A percentile compares a stretch with the other conserved stretches of the same genome.
Evolutionary conservation across 208 protist species (phyloP).

Genomic region (Trichomonas vaginalis): DNA sequence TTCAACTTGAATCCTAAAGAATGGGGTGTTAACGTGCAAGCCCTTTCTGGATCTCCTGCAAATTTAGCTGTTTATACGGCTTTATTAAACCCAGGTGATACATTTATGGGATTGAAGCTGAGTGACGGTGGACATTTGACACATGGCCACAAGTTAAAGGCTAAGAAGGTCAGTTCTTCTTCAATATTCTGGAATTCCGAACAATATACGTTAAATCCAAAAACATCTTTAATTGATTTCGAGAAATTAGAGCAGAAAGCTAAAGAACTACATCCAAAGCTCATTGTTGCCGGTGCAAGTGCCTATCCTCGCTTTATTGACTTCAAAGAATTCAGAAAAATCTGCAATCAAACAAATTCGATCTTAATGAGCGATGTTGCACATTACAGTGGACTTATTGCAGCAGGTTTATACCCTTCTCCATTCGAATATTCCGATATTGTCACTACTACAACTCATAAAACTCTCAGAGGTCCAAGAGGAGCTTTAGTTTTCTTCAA

Average conservation of each 20-base stretch:
- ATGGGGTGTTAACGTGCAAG: slow-evolving; percentile 98
- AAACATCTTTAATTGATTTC: slow-evolving; percentile 83
- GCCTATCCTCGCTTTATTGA: slow-evolving; percentile 89
- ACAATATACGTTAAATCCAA: slow-evolving; percentile 69
- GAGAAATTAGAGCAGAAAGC: slow-evolving; percentile 39
- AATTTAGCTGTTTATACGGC: slow-evolving; percentile 91
- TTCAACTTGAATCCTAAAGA: slow-evolving; percentile 67
- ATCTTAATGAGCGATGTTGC: slow-evolving; percentile 92
- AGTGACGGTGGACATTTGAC: slow-evolving; percentile 70
- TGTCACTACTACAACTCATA: slow-evolving; percentile 99
- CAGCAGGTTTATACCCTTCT: slow-evolving; percentile 18
- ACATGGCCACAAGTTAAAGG: slow-evolving; percentile 87
- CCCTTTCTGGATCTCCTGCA: slow-evolving; percentile 85
- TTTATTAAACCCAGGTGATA: slow-evolving; percentile 78
- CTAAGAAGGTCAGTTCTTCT: slow-evolving; percentile 78
- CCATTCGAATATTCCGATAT: slow-evolving; percentile 88
- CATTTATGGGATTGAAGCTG: slow-evolving; percentile 77
- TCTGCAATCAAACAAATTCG: slow-evolving; percentile 60
- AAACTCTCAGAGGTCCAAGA: slow-evolving; percentile 68
- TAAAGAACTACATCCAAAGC: slow-evolving; percentile 68
- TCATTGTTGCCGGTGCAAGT: slow-evolving; percentile 71
- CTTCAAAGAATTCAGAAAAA: slow-evolving; percentile 56
- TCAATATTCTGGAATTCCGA: slow-evolving; percentile 91
- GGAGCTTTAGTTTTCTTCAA: slow-evolving; percentile 83
- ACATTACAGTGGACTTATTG: slow-evolving; percentile 62